phyloP scores from a whole-genome alignment of 139 green algal species.

The Eudorina sp. region DNA sequence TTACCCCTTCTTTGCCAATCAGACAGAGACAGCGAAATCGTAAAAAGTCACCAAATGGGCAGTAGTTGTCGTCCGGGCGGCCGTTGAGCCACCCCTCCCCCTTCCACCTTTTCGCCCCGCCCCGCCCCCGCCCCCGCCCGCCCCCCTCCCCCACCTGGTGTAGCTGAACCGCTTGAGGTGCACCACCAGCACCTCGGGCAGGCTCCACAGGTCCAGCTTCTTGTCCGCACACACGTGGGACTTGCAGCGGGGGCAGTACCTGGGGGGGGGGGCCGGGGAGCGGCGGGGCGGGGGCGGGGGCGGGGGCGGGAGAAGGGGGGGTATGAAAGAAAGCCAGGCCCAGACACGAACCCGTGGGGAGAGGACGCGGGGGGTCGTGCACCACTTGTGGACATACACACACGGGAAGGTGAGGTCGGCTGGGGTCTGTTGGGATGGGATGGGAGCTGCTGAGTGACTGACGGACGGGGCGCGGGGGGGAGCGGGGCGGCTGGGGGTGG shows the following conservation, averaged over 20 bases:
- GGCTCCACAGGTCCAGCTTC: slow-evolving; percentile 93
- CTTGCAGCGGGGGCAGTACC: slow-evolving; percentile 94
- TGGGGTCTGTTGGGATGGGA: no score
- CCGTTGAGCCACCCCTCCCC: no score
- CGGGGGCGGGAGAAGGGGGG: not conserved
- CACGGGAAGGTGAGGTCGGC: not conserved
- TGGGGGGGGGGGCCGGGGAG: slow-evolving; percentile 44
- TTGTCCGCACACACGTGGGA: slow-evolving; percentile 84
- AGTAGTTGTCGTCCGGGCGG: no score
- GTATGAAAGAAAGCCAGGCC: not conserved
- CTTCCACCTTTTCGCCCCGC: not conserved
- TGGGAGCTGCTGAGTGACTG: no score
- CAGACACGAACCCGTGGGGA: not conserved
- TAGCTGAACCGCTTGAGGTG: slow-evolving; percentile 98
- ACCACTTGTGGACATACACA: not conserved
- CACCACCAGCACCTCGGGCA: slow-evolving; percentile 94
- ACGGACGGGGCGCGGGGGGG: no score
- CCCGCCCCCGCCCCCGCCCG: not conserved
- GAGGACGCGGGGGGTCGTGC: no score
- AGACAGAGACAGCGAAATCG: no score
- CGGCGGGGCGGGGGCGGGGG: not conserved
- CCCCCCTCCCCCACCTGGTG: slow-evolving; percentile 58
- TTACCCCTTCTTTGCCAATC: no score
- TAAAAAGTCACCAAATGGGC: no score
- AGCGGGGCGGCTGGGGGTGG: no score